phyloP scores from a whole-genome alignment of 2,329 filamentous ascomycete species.

The Pseudogymnoascus sp. region DNA sequence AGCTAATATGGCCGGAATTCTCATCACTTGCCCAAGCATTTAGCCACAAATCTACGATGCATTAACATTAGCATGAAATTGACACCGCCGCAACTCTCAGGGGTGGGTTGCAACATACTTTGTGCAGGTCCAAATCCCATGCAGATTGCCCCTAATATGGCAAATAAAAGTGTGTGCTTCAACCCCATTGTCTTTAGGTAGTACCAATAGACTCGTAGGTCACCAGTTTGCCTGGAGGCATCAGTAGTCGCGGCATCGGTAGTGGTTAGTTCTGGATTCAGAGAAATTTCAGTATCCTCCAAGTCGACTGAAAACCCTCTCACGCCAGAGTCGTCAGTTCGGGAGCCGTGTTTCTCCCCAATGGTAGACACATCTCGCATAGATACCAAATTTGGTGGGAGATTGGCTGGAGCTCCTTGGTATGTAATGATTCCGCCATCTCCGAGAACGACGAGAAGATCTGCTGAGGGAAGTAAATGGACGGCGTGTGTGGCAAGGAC shows the following conservation, averaged over 20 bases:
- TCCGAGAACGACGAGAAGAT: slow-evolving; percentile 13
- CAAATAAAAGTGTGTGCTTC: slow-evolving; percentile 5
- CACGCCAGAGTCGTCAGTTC: background rate
- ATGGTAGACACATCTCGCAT: background rate
- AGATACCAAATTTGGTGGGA: background rate
- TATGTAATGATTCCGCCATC: slow-evolving; percentile 10
- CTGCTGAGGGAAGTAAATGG: background rate
- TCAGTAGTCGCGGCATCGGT: background rate
- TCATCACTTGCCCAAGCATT: background rate
- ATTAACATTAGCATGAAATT: background rate
- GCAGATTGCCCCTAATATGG: background rate
- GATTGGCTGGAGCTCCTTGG: slow-evolving; percentile 8
- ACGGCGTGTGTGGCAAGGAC: slow-evolving; percentile 27
- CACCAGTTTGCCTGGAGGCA: slow-evolving; percentile 17
- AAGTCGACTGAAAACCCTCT: background rate
- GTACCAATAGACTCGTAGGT: slow-evolving; percentile 24
- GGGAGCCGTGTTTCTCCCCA: background rate
- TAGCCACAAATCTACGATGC: background rate
- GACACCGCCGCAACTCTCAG: background rate
- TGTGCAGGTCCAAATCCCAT: background rate
- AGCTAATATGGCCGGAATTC: background rate
- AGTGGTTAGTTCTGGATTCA: background rate
- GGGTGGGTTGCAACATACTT: background rate
- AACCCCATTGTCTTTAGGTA: slow-evolving; percentile 23
- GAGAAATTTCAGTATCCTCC: background rate